These are phyloP conservation scores for Astrothelium macrocarpum DNA, from an alignment of 495 filamentous ascomycete species.

Conservation along the genomic window DNA sequence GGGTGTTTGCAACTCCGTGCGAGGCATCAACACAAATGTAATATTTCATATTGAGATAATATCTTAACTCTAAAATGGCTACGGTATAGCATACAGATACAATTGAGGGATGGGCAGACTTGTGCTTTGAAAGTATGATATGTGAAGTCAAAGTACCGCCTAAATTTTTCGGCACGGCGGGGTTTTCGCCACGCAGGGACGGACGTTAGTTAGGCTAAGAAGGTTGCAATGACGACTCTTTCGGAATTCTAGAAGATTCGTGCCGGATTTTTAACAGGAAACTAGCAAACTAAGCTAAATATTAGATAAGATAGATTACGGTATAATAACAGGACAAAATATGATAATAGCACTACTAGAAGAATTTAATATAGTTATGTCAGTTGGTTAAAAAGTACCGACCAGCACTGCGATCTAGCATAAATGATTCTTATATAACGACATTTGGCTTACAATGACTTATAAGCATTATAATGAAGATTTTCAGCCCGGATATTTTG, in stretches of 20 bases:
- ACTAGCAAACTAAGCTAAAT: too few species aligned
- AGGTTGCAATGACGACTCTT: too few species aligned
- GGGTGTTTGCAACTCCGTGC: neutral
- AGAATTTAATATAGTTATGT: neutral
- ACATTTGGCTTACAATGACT: neutral
- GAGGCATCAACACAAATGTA: neutral
- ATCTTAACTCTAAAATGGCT: neutral
- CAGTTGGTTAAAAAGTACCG: neutral
- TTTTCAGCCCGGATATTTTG: neutral
- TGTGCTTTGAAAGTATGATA: neutral
- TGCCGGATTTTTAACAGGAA: too few species aligned
- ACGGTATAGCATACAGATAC: neutral
- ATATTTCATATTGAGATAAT: neutral
- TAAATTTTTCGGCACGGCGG: too few species aligned
- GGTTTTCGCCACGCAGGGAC: slow-evolving; percentile 7
- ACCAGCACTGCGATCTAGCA: neutral
- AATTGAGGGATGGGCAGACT: neutral
- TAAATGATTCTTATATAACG: neutral
- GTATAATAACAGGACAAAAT: too few species aligned
- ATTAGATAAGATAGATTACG: too few species aligned
- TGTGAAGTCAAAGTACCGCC: slow-evolving; percentile 10
- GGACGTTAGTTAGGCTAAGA: too few species aligned
- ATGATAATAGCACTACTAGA: neutral
- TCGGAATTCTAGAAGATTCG: too few species aligned
- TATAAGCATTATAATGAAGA: neutral